Evolutionary conservation across 768 basidiomycete species (phyloP).

Genomic region (Pulveroboletus sp.): DNA sequence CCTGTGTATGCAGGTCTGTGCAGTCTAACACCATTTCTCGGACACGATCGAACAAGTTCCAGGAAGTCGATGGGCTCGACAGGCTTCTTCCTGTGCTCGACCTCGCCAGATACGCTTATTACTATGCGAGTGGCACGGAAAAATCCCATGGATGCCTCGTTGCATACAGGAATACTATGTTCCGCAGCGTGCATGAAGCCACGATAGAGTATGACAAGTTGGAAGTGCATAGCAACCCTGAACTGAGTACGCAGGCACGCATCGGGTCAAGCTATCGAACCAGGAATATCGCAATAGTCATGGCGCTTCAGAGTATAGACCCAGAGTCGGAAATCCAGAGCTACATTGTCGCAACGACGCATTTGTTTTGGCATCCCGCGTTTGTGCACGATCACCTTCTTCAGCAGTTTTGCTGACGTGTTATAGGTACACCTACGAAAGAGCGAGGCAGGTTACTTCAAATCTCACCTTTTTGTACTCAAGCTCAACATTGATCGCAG

Average conservation of each 20-base stretch:
- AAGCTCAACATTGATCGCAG: constrained; percentile 33
- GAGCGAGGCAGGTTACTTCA: constrained; percentile 54
- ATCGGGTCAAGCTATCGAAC: constrained; percentile 63
- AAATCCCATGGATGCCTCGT: constrained; percentile 89
- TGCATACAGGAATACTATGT: constrained; percentile 56
- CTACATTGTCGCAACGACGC: constrained; percentile 79
- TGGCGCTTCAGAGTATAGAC: constrained; percentile 52
- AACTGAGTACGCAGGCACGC: constrained; percentile 29
- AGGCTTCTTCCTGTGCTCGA: constrained; percentile 66
- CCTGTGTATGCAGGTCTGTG: constrained; percentile 75
- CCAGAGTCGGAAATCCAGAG: constrained; percentile 39
- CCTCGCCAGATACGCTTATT: constrained; percentile 55
- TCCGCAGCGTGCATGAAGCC: constrained; percentile 41
- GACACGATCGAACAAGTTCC: constrained; percentile 1
- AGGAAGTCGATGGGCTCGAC: constrained; percentile 87
- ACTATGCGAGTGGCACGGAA: constrained; percentile 61
- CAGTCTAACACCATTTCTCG: background rate
- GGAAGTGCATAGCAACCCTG: constrained; percentile 40
- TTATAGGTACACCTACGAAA: constrained; percentile 63
- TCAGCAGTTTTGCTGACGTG: background rate
- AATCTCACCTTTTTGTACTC: background rate
- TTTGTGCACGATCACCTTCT: constrained; percentile 32
- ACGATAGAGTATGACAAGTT: constrained; percentile 69
- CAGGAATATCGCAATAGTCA: constrained; percentile 74
- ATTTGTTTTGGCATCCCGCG: constrained; percentile 94